phyloP scores from a whole-genome alignment of 805 yeast species.

The Spathaspora hagerdaliae region DNA sequence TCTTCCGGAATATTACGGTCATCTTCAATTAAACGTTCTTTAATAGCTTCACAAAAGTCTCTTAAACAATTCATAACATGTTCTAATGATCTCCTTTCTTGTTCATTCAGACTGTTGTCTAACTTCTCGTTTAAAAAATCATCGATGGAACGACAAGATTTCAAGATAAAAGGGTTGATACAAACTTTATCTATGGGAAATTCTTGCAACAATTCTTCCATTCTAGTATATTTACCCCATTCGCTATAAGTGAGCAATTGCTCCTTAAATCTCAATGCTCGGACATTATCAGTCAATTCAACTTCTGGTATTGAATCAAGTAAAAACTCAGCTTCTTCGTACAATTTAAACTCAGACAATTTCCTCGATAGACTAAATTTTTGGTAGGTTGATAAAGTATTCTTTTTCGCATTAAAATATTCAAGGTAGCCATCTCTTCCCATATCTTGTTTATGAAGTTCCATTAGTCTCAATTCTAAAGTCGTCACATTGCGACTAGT shows the following conservation, averaged over 20 bases:
- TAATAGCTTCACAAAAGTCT: neutral
- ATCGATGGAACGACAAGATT: neutral
- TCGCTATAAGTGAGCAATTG: neutral
- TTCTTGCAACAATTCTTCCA: constrained; percentile 15
- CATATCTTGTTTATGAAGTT: constrained; percentile 14
- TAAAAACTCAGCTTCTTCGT: constrained; percentile 18
- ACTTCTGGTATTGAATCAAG: constrained; percentile 16
- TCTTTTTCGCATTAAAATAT: constrained; percentile 11
- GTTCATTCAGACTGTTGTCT: neutral
- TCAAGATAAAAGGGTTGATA: constrained; percentile 6
- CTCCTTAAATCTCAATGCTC: constrained; percentile 25
- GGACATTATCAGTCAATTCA: constrained; percentile 23
- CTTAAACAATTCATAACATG: neutral
- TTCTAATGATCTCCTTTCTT: neutral
- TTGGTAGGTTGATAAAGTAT: constrained; percentile 20
- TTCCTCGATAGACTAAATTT: constrained; percentile 26
- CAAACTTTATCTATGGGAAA: constrained; percentile 29
- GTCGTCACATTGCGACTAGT: constrained; percentile 6
- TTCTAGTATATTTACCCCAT: constrained; percentile 8
- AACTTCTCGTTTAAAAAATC: neutral
- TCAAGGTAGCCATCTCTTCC: constrained; percentile 7
- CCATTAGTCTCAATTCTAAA: constrained; percentile 14
- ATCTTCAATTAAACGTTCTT: neutral
- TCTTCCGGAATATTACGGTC: neutral
- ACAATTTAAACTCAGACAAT: constrained; percentile 24